A percentile compares a stretch with the other conserved stretches of the same genome.
Evolutionary conservation across 1,284 basidiomycete species (phyloP).

Genomic region (Thelephora terrestris): DNA sequence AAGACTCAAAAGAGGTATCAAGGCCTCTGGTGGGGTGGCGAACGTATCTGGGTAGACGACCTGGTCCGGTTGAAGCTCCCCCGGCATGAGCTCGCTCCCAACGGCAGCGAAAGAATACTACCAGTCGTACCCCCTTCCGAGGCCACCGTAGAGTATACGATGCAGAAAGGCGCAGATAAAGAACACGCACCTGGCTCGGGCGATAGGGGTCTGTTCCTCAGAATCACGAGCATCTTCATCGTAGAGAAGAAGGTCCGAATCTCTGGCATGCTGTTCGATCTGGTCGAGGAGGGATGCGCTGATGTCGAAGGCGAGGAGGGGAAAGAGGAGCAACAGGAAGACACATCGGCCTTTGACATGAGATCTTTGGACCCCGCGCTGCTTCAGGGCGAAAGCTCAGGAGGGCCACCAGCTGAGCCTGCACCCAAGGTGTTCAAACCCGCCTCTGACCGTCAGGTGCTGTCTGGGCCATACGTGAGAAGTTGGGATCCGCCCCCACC

Average conservation of each 20-base stretch:
- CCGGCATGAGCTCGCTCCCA: conserved; percentile 51
- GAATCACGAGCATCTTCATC: conserved; percentile 48
- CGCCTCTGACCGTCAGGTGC: neutral
- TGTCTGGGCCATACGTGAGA: conserved; percentile 4
- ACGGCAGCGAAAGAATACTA: conserved; percentile 45
- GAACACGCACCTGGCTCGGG: conserved; percentile 39
- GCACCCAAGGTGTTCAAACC: neutral
- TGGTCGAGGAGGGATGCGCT: conserved; percentile 62
- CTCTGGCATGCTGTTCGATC: conserved; percentile 61
- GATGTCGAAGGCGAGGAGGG: conserved; percentile 21
- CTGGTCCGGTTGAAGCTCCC: conserved; percentile 70
- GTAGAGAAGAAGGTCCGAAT: conserved; percentile 58
- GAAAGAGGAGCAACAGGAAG: conserved; percentile 9
- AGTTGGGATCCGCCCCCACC: conserved; percentile 31
- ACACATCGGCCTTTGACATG: neutral
- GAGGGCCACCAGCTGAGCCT: neutral
- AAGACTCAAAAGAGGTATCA: conserved; percentile 53
- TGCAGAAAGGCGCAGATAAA: conserved; percentile 11
- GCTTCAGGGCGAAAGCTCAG: neutral
- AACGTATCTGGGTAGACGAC: conserved; percentile 82
- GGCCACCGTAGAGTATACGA: conserved; percentile 23
- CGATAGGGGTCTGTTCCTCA: conserved; percentile 57
- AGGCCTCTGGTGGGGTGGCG: conserved; percentile 82
- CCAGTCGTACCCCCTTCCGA: conserved; percentile 49
- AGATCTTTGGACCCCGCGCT: neutral